Evolutionary conservation across 1,284 basidiomycete species (phyloP), one percentile per base, ranked within the genome.

Genomic region (Mrakiaceae sp.): DNA sequence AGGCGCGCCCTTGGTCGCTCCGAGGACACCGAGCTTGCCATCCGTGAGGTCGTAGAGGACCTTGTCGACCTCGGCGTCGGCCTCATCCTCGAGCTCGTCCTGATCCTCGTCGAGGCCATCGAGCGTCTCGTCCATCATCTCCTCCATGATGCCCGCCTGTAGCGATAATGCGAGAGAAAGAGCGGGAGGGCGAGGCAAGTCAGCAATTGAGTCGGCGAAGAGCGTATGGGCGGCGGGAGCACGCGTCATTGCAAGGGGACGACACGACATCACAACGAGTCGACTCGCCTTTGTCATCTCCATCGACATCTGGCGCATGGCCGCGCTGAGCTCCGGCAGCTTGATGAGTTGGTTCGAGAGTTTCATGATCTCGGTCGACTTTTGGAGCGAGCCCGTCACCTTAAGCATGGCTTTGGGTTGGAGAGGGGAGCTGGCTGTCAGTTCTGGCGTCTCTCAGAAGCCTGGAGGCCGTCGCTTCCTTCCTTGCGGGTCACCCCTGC

Each of bases 291-390:
- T 98, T 69, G 90, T 97, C 93, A 98, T 97, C 77, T 98, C 95
- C 84, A 93, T 90, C 71, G 87, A 90, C 92, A 98, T 95, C 73
- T 97, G 88, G 44, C 92, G 84, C 96, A 99, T 98, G 0, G 85
- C 83, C 69, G 86, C 87, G 74, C 86, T 89, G 63, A 98, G 84
- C 74, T 98, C 90, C 14, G 96, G 96, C 48, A 98, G 80, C 73
- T 87, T 93, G 71, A 98, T 81, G 56, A 98, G 82, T 58, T 87
- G 80, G 77, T 97, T 98, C 4, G 94, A 95, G 47, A 94, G 81
- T 78, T 90, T 98, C 95, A 99, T 98, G 69, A 98, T 98, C 77
- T 98, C 95, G 1, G 95, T 94, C 9, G 91, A 95, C 77, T 94
- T 98, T 78, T 97, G 93, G 70, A 99, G 80, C 39, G 91, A 85